These are phyloP conservation scores for Vicia villosa DNA, from an alignment of 306 rosid species.

Conservation along the genomic window DNA sequence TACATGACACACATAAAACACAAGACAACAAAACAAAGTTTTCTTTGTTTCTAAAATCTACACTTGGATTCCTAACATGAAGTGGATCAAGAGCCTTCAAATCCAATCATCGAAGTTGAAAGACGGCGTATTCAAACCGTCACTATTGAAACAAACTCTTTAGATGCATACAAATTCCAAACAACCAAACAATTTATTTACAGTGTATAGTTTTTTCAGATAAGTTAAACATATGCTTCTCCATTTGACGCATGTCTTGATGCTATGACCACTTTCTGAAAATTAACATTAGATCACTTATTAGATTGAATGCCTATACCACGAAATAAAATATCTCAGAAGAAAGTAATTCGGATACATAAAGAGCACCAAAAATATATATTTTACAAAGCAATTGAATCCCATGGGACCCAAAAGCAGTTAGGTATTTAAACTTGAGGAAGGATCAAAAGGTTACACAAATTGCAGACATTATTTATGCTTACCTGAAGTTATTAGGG, in stretches of 20 bases:
- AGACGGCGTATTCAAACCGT: conserved; percentile 26
- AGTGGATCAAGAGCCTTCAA: conserved; percentile 28
- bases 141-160: conserved; percentile 35
- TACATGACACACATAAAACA: conserved; percentile 1
- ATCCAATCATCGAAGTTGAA: conserved; percentile 2
- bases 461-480: conserved; percentile 7
- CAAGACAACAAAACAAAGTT: neutral
- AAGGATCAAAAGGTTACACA: conserved; percentile 9
- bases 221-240: conserved; percentile 32
- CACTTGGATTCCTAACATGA: conserved; percentile 22
- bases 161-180: conserved; percentile 32
- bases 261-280: conserved; percentile 39
- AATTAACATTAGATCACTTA: neutral
- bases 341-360: neutral
- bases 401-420: conserved; percentile 17
- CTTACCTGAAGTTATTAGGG: conserved; percentile 49
- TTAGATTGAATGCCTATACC: neutral
- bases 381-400: conserved; percentile 11
- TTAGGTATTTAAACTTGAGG: conserved; percentile 1
- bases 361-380: conserved; percentile 12
- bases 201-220: conserved; percentile 26
- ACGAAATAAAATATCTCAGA: neutral
- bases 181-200: conserved; percentile 35
- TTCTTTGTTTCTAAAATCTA: neutral
- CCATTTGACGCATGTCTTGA: conserved; percentile 19